Evolutionary conservation across 805 yeast genomes (phyloP).

Genomic region (Lachancea kluyveri): DNA sequence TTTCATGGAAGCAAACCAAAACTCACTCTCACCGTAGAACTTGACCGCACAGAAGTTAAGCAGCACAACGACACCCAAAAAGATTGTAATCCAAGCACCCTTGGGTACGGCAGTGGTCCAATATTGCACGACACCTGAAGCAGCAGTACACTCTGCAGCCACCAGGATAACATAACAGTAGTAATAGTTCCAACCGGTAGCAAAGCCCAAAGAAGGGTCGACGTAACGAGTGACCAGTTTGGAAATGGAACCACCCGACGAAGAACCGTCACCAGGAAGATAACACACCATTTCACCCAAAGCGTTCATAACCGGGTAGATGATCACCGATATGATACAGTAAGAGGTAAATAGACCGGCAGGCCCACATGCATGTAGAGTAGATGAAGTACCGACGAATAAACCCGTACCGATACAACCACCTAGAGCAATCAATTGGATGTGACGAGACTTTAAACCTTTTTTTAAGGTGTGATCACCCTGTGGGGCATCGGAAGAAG

Average conservation of each 20-base stretch:
- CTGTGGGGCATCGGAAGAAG: neutral
- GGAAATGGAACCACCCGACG: constrained; percentile 46
- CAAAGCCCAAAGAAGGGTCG: constrained; percentile 53
- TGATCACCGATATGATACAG: constrained; percentile 53
- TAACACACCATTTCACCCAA: constrained; percentile 66
- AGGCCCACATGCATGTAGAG: constrained; percentile 67
- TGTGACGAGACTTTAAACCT: constrained; percentile 53
- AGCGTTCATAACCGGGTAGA: constrained; percentile 58
- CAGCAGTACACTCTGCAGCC: constrained; percentile 60
- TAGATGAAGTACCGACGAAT: constrained; percentile 50
- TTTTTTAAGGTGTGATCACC: constrained; percentile 12
- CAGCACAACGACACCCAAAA: constrained; percentile 40
- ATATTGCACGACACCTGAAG: constrained; percentile 54
- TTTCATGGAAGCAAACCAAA: constrained; percentile 39
- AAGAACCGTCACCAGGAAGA: constrained; percentile 36
- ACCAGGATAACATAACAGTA: constrained; percentile 43
- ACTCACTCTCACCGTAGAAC: constrained; percentile 37
- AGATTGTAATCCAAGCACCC: constrained; percentile 55
- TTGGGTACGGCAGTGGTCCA: constrained; percentile 53
- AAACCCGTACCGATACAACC: constrained; percentile 74
- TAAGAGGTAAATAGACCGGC: constrained; percentile 59
- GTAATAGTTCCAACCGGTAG: constrained; percentile 53
- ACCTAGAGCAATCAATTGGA: constrained; percentile 33
- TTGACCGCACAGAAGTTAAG: constrained; percentile 49
- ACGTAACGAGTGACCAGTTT: constrained; percentile 54